Conservation (phyloP, 208 protist genomes). For the Novymonas esmeraldas region DNA sequence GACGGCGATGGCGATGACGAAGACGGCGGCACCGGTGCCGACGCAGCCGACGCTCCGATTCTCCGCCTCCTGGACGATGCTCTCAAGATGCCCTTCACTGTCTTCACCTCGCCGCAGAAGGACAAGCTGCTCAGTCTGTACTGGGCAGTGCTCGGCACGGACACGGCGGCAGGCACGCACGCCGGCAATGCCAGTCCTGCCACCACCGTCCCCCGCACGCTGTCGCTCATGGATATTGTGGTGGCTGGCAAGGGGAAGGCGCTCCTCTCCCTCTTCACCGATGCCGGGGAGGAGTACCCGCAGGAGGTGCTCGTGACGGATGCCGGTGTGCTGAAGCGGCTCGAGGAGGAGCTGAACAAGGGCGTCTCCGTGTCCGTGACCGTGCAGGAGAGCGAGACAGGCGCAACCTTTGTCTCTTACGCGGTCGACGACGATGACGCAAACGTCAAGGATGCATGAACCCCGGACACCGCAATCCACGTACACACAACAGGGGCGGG, state of each 20-base stretch:
- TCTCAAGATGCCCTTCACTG: slow-evolving; percentile 61
- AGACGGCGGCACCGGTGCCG: slow-evolving; percentile 5
- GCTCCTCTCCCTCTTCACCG: slow-evolving; percentile 24
- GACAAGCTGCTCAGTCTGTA: slow-evolving; percentile 45
- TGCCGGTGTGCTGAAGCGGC: slow-evolving; percentile 3
- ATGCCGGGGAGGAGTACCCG: slow-evolving; percentile 35
- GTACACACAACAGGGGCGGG: neutral
- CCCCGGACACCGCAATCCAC: neutral
- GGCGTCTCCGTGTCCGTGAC: slow-evolving; percentile 24
- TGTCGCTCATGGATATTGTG: slow-evolving; percentile 42
- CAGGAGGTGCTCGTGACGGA: slow-evolving; percentile 26
- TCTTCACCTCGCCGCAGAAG: slow-evolving; percentile 55
- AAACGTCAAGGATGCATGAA: neutral
- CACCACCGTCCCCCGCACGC: neutral
- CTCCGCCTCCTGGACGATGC: slow-evolving; percentile 50
- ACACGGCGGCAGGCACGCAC: neutral
- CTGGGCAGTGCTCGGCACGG: slow-evolving; percentile 40
- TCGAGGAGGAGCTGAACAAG: slow-evolving; percentile 17
- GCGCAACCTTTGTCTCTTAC: slow-evolving; percentile 23
- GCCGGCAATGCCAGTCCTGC: neutral
- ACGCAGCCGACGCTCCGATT: slow-evolving; percentile 30
- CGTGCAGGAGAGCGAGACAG: slow-evolving; percentile 21
- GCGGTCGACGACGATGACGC: slow-evolving; percentile 20
- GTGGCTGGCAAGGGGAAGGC: slow-evolving; percentile 7
- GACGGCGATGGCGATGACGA: neutral